A percentile compares a stretch with the other conserved stretches of the same genome.
Evolutionary conservation across 371 early-diverging fungal genomes (phyloP).

Genomic region (Circinella umbellata): DNA sequence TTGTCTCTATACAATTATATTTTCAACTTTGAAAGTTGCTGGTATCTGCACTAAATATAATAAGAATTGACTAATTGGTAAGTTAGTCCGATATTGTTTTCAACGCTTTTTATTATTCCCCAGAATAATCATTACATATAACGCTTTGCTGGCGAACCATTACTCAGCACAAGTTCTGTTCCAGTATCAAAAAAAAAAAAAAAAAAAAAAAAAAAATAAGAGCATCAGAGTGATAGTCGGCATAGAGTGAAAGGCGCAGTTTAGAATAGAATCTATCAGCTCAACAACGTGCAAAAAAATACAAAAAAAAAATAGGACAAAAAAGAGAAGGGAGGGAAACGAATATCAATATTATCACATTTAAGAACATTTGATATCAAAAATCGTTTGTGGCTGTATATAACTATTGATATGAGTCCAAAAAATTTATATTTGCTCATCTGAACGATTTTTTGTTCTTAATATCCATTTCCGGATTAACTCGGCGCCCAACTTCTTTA

Average conservation of each 20-base stretch:
- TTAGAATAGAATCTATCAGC: neutral
- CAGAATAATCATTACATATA: too few species aligned
- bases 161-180: too few species aligned
- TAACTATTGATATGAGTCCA: neutral
- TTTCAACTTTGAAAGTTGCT: too few species aligned
- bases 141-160: too few species aligned
- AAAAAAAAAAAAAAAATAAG: neutral
- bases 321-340: neutral
- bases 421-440: neutral
- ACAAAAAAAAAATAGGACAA: neutral
- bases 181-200: neutral
- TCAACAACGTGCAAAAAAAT: neutral
- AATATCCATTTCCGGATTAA: conserved; percentile 11
- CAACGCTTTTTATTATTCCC: too few species aligned
- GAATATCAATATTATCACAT: too few species aligned
- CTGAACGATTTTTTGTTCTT: conserved; percentile 7
- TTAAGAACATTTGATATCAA: neutral
- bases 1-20: too few species aligned
- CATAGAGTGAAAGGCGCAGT: neutral
- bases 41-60: too few species aligned
- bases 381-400: too few species aligned
- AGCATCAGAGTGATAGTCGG: neutral
- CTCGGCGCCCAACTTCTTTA: conserved; percentile 3
- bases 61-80: too few species aligned
- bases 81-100: too few species aligned